Evolutionary conservation across 148 eudicot species (phyloP).

Genomic region (Gaultheria prostrata): DNA sequence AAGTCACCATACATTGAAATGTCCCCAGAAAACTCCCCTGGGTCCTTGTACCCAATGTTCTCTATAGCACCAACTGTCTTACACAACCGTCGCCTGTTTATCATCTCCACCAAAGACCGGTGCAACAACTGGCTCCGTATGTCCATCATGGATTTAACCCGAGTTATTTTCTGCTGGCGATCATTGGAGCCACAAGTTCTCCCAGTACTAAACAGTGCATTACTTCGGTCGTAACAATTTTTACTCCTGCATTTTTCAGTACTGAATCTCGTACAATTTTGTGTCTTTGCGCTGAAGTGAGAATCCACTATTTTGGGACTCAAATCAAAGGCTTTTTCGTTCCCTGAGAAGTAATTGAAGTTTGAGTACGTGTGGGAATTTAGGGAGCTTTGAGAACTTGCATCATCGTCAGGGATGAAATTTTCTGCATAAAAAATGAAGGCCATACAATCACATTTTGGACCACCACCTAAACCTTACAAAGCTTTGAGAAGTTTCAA

Average conservation of each 20-base stretch:
- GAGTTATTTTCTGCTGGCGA: conserved; percentile 16
- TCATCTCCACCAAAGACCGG: conserved; percentile 36
- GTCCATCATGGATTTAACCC: conserved; percentile 39
- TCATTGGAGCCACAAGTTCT: conserved; percentile 19
- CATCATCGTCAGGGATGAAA: conserved; percentile 43
- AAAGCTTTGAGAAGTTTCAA: conserved; percentile 25
- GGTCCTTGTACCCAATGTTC: conserved; percentile 38
- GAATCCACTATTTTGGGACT: conserved; percentile 22
- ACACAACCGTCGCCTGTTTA: conserved; percentile 36
- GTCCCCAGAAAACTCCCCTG: conserved; percentile 21
- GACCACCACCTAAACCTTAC: conserved; percentile 54
- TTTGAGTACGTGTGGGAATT: conserved; percentile 37
- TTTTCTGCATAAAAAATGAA: conserved; percentile 34
- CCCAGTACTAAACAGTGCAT: conserved; percentile 13
- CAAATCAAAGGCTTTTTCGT: conserved; percentile 21
- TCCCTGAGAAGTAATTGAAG: conserved; percentile 30
- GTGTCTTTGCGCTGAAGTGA: background rate
- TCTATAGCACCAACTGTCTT: conserved; percentile 45
- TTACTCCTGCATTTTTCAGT: conserved; percentile 13
- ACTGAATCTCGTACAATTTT: conserved; percentile 25
- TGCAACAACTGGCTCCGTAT: conserved; percentile 49
- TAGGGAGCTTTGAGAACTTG: conserved; percentile 45
- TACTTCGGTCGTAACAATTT: conserved; percentile 11
- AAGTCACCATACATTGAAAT: background rate
- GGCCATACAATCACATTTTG: conserved; percentile 45